Evolutionary conservation across 345 rosid genomes (phyloP), one percentile per base, ranked within the genome.

Genomic region (Moricandia moricandioides): DNA sequence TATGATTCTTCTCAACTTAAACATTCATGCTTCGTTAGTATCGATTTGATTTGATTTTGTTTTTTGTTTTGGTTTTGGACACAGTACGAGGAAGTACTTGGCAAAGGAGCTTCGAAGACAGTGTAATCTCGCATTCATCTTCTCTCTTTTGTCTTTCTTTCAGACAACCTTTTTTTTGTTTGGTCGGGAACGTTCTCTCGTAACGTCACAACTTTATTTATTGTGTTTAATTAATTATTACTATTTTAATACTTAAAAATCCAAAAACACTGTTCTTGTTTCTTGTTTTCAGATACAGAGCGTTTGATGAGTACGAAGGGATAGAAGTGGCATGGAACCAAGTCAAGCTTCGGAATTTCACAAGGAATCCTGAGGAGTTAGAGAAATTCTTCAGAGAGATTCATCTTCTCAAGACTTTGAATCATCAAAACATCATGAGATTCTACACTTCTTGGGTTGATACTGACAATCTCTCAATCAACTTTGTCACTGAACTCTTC

Each of bases 301-400:
- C 88, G 1, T 88, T 96, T 75, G 98, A 92, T 78, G 97, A 96
- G 82, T 95, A 89, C 39, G 90, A 85, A 76, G 98, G 98, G 33
- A 88, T 92, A 69, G 98, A 95, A 71, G 98, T 96, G 31, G 98
- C 99, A 16, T 96, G 99, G 99, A 96, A 96, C 77, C 97, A 91
- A 78, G 98, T 96, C 69, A 96, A 91, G 89, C 93, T 96, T 68
- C 83, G 88, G 33, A 89, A 96, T 82, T 96, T 90, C 85, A 75
- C 92, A 6, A 94, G 85, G 65, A 90, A 91, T 47, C 97, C 97
- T 45, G 91, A 92, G 68, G 96, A 88, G 67, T 88, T 96, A 8
- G 96, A 92, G 79, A 90, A 94, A 73, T 89, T 95, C 21, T 91
- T 89, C 85, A 83, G 96, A 77, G 99, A 96, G 83, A 96, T 96